Conservation (phyloP, 441 rosid genomes). For the Biscutella laevigata region DNA sequence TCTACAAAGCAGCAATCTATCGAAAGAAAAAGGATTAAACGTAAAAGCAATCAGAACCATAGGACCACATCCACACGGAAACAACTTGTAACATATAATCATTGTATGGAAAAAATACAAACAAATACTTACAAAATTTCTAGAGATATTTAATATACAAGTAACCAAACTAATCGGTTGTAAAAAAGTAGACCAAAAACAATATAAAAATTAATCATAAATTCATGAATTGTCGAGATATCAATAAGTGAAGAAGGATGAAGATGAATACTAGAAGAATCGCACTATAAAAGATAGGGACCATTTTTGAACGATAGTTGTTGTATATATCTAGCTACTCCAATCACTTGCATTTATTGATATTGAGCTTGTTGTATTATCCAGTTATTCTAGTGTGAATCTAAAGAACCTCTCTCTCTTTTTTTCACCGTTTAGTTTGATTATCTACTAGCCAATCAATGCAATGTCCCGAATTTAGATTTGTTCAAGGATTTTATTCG, state of each 20-base stretch:
- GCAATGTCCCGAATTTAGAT: neutral
- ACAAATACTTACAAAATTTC: neutral
- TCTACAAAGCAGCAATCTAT: neutral
- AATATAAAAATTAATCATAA: neutral
- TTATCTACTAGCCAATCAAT: neutral
- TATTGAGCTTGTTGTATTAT: conserved; percentile 1
- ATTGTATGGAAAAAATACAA: neutral
- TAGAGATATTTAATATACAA: neutral
- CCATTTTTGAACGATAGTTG: conserved; percentile 17
- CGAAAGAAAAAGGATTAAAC: neutral
- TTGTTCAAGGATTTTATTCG: too few relatives aligned
- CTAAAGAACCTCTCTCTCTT: neutral
- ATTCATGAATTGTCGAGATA: conserved; percentile 1
- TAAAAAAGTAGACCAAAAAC: neutral
- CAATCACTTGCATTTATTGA: conserved; percentile 19
- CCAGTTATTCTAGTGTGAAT: conserved; percentile 22
- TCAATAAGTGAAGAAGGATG: conserved; percentile 15
- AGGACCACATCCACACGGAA: conserved; percentile 26
- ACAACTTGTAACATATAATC: conserved; percentile 10
- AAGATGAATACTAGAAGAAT: conserved; percentile 17
- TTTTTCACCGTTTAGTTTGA: conserved; percentile 12
- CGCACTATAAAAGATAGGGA: conserved; percentile 22
- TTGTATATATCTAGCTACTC: conserved; percentile 19
- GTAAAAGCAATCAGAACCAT: neutral
- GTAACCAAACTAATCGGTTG: neutral